Conservation (phyloP, 2,329 filamentous ascomycete species). For the Aspergillus proliferans region DNA sequence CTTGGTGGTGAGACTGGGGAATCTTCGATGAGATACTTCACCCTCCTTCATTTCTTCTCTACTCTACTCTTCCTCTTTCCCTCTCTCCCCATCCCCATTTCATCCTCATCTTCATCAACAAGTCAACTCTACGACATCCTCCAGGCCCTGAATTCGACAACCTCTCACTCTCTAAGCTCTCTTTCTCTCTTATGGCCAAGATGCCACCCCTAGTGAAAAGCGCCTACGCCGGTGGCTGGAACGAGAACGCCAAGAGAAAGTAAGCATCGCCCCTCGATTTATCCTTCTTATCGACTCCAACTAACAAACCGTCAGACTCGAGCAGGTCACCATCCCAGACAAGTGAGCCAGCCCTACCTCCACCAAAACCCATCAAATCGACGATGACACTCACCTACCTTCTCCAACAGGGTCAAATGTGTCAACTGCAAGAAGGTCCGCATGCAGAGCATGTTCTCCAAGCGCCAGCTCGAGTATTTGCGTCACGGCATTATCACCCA, state of each 20-base stretch:
- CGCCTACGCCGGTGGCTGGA: constrained; percentile 21
- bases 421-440: constrained; percentile 40
- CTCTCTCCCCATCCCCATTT: not conserved
- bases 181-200: not conserved
- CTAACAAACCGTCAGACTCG: constrained; percentile 15
- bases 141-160: no score
- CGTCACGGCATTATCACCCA: constrained; percentile 18
- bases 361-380: constrained; percentile 3
- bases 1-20: no score
- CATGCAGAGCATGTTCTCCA: constrained; percentile 37
- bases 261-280: constrained; percentile 8
- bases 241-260: constrained; percentile 15
- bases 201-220: constrained; percentile 12
- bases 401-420: constrained; percentile 39
- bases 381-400: not conserved
- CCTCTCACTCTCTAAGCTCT: no score
- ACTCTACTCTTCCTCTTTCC: not conserved
- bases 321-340: constrained; percentile 22
- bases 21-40: not conserved
- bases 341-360: constrained; percentile 19
- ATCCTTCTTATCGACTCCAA: not conserved
- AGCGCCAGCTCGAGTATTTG: constrained; percentile 40
- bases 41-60: not conserved
- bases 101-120: not conserved
- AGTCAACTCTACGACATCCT: not conserved